A percentile compares a stretch with the other conserved stretches of the same genome.
phyloP scores from a whole-genome alignment of 352 stramenopile genomes.

The Phytophthora megakarya region DNA sequence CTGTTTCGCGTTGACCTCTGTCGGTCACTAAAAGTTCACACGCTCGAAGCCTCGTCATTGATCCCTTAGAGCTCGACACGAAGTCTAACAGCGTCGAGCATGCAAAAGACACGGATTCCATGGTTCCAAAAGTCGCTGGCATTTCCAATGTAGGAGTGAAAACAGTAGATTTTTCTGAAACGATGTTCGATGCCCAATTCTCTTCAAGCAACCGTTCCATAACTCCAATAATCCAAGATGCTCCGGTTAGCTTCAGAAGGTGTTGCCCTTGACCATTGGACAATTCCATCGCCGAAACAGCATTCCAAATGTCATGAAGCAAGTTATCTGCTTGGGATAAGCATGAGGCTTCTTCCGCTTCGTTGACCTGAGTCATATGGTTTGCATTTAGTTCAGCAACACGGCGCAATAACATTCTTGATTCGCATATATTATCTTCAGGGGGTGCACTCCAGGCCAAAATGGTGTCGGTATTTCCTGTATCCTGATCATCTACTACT shows the following conservation, averaged over 20 bases:
- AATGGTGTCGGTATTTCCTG: not conserved
- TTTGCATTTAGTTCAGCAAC: constrained; percentile 12
- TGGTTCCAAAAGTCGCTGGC: constrained; percentile 20
- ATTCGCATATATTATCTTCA: constrained; percentile 31
- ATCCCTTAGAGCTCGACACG: constrained; percentile 53
- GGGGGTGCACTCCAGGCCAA: constrained; percentile 9
- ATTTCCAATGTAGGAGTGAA: constrained; percentile 12
- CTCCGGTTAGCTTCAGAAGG: constrained; percentile 53
- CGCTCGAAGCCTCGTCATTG: constrained; percentile 51
- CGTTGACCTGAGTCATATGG: not conserved
- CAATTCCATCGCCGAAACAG: constrained; percentile 49
- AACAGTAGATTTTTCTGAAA: not conserved
- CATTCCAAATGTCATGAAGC: constrained; percentile 26
- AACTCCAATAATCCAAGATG: constrained; percentile 49
- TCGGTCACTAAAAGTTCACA: constrained; percentile 28
- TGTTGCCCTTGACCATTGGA: constrained; percentile 66
- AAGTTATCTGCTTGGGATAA: constrained; percentile 20
- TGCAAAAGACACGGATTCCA: constrained; percentile 32
- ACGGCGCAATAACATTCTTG: constrained; percentile 14
- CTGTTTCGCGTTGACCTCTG: constrained; percentile 2
- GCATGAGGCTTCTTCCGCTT: constrained; percentile 1
- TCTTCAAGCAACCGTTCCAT: constrained; percentile 19
- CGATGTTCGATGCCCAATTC: not conserved
- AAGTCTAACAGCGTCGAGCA: constrained; percentile 44
- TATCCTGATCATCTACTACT: constrained; percentile 1